phyloP scores from a whole-genome alignment of 768 basidiomycete genomes.

The Auricularia sp. region DNA sequence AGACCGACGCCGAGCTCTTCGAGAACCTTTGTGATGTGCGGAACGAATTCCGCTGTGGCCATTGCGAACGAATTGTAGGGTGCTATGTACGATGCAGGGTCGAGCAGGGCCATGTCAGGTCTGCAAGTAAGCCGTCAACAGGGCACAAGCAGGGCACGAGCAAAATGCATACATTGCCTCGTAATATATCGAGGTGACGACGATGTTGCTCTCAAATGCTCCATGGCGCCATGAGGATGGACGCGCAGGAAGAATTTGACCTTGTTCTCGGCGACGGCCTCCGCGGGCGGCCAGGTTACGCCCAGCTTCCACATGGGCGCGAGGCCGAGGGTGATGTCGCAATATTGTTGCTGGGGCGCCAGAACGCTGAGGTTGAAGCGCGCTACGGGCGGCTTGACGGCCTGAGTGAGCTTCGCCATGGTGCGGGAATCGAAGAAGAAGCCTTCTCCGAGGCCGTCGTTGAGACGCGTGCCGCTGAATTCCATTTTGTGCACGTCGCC shows the following conservation, averaged over 20 bases:
- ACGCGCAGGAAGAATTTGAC: conserved; percentile 77
- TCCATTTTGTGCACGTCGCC: conserved; percentile 69
- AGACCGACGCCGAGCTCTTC: conserved; percentile 79
- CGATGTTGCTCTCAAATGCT: conserved; percentile 81
- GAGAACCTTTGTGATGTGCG: conserved; percentile 71
- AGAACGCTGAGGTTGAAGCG: conserved; percentile 69
- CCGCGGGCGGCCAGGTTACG: conserved; percentile 70
- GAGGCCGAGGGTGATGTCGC: conserved; percentile 65
- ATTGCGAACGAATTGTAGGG: conserved; percentile 81
- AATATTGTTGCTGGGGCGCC: conserved; percentile 65
- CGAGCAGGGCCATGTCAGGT: conserved; percentile 67
- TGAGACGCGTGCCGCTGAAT: conserved; percentile 69
- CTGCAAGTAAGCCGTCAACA: conserved; percentile 28
- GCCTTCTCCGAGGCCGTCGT: conserved; percentile 39
- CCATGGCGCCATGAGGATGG: conserved; percentile 76
- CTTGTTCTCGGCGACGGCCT: conserved; percentile 50
- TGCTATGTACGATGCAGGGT: conserved; percentile 69
- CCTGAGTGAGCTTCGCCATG: conserved; percentile 66
- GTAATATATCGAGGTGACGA: conserved; percentile 73
- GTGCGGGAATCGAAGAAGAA: conserved; percentile 63
- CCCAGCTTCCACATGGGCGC: conserved; percentile 68
- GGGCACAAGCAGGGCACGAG: background rate
- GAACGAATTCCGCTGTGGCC: conserved; percentile 70
- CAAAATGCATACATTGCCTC: conserved; percentile 59
- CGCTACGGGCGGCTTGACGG: conserved; percentile 63